Percentiles rank a stretch among this genome's conserved stretches.
Evolutionary conservation across 2,329 filamentous ascomycete genomes (phyloP).

Genomic region (Aspergillus sp.): DNA sequence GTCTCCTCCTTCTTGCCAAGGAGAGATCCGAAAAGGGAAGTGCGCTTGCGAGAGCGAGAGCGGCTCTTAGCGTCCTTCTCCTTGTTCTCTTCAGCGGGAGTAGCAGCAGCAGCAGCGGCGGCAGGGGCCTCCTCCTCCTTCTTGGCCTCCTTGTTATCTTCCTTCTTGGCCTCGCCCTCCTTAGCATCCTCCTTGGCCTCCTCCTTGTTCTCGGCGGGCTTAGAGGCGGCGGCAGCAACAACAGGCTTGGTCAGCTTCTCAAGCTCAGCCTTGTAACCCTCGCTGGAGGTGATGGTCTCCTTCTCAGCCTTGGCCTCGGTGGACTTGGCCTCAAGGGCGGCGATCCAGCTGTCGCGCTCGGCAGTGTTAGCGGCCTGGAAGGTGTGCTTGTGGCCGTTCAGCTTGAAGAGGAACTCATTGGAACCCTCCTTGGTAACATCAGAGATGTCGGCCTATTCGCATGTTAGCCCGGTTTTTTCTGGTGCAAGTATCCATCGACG

Average conservation of each 20-base stretch:
- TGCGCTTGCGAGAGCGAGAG: conserved; percentile 58
- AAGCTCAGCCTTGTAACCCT: conserved; percentile 83
- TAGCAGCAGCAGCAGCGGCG: conserved; percentile 27
- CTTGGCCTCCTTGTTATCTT: conserved; percentile 31
- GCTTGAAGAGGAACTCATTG: conserved; percentile 81
- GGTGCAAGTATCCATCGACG: neutral
- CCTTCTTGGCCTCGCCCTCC: conserved; percentile 36
- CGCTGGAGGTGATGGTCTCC: conserved; percentile 70
- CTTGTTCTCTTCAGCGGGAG: conserved; percentile 47
- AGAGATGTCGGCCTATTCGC: conserved; percentile 59
- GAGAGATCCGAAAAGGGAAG: conserved; percentile 45
- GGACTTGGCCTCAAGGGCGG: conserved; percentile 77
- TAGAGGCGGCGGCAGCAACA: conserved; percentile 22
- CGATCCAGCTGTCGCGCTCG: conserved; percentile 91
- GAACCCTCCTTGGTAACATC: conserved; percentile 75
- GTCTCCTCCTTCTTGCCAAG: conserved; percentile 62
- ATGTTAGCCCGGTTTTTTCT: neutral
- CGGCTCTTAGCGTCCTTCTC: conserved; percentile 61
- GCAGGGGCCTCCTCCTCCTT: conserved; percentile 7
- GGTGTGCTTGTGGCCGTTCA: conserved; percentile 85
- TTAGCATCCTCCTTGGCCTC: conserved; percentile 30
- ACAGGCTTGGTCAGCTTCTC: conserved; percentile 59
- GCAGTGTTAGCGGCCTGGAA: conserved; percentile 76
- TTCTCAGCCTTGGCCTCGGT: conserved; percentile 81
- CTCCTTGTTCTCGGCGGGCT: conserved; percentile 29